Evolutionary conservation across 805 yeast genomes (phyloP), one percentile per base, ranked within the genome.

Genomic region (Diddensiella santjacobensis): DNA sequence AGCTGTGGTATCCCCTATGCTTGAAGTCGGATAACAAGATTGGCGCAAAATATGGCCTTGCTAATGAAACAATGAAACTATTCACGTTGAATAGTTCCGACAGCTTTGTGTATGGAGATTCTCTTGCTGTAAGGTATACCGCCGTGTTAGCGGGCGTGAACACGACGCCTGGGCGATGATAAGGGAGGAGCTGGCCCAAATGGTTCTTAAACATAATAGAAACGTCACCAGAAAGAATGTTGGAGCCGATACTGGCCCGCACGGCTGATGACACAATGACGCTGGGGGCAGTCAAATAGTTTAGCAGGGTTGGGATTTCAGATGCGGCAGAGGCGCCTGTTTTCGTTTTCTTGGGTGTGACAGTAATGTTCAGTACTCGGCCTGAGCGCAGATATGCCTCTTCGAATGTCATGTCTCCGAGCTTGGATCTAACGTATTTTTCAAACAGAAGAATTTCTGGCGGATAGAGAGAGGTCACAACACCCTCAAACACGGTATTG

Each of bases 81-180:
- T 93, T 93, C 20, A 93, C 98, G 59, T 93, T 93, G 71, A 91
- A 93, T 50, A 91, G 73, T 64, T 93, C 98, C 0, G 96, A 84
- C 42, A 91, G 74, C 47, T 96, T 72, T 1, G 93, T 85, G 62
- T 91, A 91, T 0, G 97, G 96, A 8, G 84, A 79, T 36, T 77
- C 74, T 57, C 74, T 62, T 57, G 78, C 61, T 47, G 70, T 58
- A 56, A 54, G 47, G 47, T 58, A 58, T 10, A 71, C 60, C 58
- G 61, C 64, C 6, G 75, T 72, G 59, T 74, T 73, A 49, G 80
- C 62, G 3, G 71, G 68, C 15, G 50, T 31, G 50, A 54, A 61
- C 6, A 67, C 67, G n/a, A 69, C 73, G 44, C 55, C 45, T 11
- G 56, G 47, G 6, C 49, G 52, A 11, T 55, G 58, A 47, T 63